Evolutionary conservation across 2,329 filamentous ascomycete genomes (phyloP), one percentile per base, ranked within the genome.

Genomic region (Lasiodiplodia citricola): DNA sequence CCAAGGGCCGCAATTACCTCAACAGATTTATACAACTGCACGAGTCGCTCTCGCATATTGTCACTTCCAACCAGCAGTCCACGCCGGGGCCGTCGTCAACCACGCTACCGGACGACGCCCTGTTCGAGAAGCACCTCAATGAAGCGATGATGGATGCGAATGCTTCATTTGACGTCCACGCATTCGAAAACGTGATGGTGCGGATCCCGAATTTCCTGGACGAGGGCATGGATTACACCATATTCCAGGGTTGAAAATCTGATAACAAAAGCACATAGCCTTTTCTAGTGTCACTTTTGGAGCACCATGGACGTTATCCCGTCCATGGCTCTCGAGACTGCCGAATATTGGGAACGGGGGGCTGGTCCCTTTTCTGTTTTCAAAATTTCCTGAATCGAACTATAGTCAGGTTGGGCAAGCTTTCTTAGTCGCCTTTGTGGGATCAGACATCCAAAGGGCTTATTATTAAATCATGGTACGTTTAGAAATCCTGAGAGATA

Each of bases 101-200:
- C 25, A 2, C 55, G 37, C n/a, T 44, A 23, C 56, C 56, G 35
- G 56, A 44, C n/a, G 37, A 60, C 10, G 18, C 8, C 21, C 37
- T 60, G 10, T 38, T 60, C 4, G 56, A 60, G 3, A 60, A 21
- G 5, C 56, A 44, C 8, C 44, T 60, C 16, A 50, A 50, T 23
- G 41, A 50, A n/a, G 57, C 41, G 21, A 47, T 62, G 23, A 35
- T 50, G 38, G 16, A 50, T 2, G 25, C 57, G 41, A 62, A 62
- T 35, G 38, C 57, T 3, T 50, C 41, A 8, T 50, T 62, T 25
- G 38, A 50, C 6, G 3, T 50, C 13, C 41, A 50, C 18, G 41
- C 57, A 6, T 62, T 62, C 14, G 57, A 62, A 23, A 44, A 62
- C 16, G 35, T 35, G 13, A 62, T 50, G 57, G 50, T 41, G 18